Conservation (phyloP, 306 rosid genomes). For the Nissolia schottii region DNA sequence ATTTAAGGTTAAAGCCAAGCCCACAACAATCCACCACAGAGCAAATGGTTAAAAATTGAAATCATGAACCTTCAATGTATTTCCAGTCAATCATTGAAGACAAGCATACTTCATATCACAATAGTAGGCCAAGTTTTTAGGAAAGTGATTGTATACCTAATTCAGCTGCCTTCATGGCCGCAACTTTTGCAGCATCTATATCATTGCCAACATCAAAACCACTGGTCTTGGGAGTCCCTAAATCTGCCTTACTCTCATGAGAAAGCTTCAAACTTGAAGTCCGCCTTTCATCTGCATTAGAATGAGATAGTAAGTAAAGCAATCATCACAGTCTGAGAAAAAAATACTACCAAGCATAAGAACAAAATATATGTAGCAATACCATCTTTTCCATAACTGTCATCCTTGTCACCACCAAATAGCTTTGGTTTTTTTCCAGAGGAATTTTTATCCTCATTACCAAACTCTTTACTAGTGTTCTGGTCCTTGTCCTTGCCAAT, state of each 20-base stretch:
- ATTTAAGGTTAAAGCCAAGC: background rate
- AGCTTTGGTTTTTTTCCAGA: slow-evolving; percentile 56
- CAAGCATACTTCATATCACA: background rate
- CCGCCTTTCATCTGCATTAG: slow-evolving; percentile 33
- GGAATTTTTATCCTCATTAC: slow-evolving; percentile 46
- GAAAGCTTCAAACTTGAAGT: slow-evolving; percentile 40
- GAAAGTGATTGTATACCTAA: slow-evolving; percentile 45
- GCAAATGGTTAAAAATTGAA: slow-evolving; percentile 15
- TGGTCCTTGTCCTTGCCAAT: slow-evolving; percentile 42
- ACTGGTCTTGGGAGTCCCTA: slow-evolving; percentile 32
- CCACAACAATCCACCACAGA: slow-evolving; percentile 1
- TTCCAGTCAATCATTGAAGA: slow-evolving; percentile 3
- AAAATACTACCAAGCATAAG: background rate
- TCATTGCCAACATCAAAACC: slow-evolving; percentile 52
- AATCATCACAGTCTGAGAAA: background rate
- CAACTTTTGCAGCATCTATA: slow-evolving; percentile 74
- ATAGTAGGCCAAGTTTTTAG: background rate
- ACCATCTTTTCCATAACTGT: slow-evolving; percentile 51
- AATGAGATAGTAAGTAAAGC: background rate
- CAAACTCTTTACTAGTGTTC: slow-evolving; percentile 35
- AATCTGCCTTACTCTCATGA: slow-evolving; percentile 46
- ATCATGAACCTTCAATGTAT: slow-evolving; percentile 5
- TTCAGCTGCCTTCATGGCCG: slow-evolving; percentile 99
- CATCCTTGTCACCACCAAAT: slow-evolving; percentile 40
- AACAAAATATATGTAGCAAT: slow-evolving; percentile 1